Base-by-base conservation (phyloP, 345 rosid genomes). In the Arabis hirsuta region DNA sequence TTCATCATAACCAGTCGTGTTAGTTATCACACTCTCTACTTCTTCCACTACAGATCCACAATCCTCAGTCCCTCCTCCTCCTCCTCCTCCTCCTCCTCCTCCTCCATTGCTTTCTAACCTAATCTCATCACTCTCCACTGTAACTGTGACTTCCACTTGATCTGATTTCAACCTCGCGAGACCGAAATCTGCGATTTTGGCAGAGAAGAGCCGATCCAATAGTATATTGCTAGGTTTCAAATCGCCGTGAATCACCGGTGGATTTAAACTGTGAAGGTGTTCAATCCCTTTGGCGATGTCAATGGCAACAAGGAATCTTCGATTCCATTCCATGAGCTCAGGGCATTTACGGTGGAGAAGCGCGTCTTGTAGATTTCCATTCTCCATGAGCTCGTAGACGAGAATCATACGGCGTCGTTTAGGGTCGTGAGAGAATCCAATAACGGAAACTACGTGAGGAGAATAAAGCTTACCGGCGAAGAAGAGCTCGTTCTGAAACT, bases 291-390 rank as follows among this genome's bases (percentile, higher is more conserved):
- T 81, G 27, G 97, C 98, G 26, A 94, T 80, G 14, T 89, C 92
- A 27, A 83, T 55, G 0, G 84, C 87, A 24, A 88, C 55, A 2
- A 77, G 68, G 39, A 91, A 81, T 53, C 98, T 73, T 47, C 80
- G 82, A 31, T 69, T 81, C 97, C 98, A 94, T 16, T 64, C 68
- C 83, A 80, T 79, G 29, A 94, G 74, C 60, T 94, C 95, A 0
- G 90, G 85, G 48, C 83, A 81, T 76, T 80, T 94, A 27, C 88
- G 80, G 48, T 81, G 90, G 45, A 94, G 81, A 62, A 94, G 80
- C 24, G 98, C 97, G 62, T 91, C 96, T 67, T 94, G 98, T 41
- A 94, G 76, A 71, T 89, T 91, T 0, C 98, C 95, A 26, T 89
- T 88, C 1, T 82, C 84, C 97, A 94, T 91, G 50, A 91, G 85